Conservation (phyloP, 2,329 filamentous ascomycete genomes). For the Rosellinia necatrix region DNA sequence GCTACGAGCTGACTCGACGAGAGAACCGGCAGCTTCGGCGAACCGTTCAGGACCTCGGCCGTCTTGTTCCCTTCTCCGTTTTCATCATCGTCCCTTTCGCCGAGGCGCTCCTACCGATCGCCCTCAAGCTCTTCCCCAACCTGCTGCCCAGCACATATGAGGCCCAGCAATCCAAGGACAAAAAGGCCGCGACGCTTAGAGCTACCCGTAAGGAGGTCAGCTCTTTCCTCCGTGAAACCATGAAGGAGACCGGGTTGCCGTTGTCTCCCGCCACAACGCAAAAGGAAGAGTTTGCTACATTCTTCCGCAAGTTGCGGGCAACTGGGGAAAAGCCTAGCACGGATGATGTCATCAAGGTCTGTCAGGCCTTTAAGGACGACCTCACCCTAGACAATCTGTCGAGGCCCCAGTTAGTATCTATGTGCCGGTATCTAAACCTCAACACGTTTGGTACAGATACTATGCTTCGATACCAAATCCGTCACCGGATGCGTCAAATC, state of each 20-base stretch:
- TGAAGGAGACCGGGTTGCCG: slow-evolving; percentile 92
- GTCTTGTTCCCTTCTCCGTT: slow-evolving; percentile 92
- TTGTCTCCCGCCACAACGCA: slow-evolving; percentile 82
- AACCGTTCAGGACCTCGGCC: slow-evolving; percentile 90
- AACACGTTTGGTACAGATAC: slow-evolving; percentile 97
- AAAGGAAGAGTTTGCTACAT: slow-evolving; percentile 91
- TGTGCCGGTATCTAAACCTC: slow-evolving; percentile 98
- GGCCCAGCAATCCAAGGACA: slow-evolving; percentile 85
- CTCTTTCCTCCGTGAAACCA: slow-evolving; percentile 81
- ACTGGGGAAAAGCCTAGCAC: slow-evolving; percentile 88
- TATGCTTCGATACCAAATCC: slow-evolving; percentile 96
- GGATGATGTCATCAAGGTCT: slow-evolving; percentile 96
- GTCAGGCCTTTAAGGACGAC: slow-evolving; percentile 98
- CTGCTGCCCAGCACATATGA: slow-evolving; percentile 97
- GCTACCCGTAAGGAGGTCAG: slow-evolving; percentile 93
- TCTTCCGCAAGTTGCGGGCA: slow-evolving; percentile 93
- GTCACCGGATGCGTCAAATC: slow-evolving; percentile 98
- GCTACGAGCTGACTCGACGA: slow-evolving; percentile 92
- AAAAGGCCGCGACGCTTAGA: slow-evolving; percentile 80
- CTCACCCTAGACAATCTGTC: slow-evolving; percentile 96
- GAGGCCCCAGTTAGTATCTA: slow-evolving; percentile 91
- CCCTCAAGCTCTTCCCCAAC: slow-evolving; percentile 94
- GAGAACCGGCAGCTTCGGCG: slow-evolving; percentile 91
- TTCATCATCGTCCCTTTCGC: slow-evolving; percentile 97
- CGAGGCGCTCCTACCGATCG: slow-evolving; percentile 87